Base-by-base conservation (phyloP, 345 rosid species). In the Cochlearia excelsa region DNA sequence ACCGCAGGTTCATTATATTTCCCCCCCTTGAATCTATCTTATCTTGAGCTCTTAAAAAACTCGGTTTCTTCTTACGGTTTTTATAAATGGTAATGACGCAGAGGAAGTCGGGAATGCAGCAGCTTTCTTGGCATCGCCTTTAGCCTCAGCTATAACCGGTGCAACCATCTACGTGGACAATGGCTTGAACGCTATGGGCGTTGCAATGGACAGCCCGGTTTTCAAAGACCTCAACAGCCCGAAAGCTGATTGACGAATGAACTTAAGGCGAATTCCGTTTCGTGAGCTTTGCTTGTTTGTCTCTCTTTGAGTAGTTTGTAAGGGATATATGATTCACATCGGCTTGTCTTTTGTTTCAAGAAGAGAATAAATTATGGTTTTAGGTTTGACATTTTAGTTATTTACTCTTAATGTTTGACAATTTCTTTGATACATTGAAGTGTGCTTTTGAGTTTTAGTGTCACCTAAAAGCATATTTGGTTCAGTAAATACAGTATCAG, bases 101-200 rank as follows among this genome's bases (percentile, higher is more conserved):
- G 99, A 88, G 60, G 99, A 93, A 76, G 90, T 93, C 52, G 99
- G 95, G 33, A 89, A 89, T 35, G 68, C 94, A 5, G 99, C 97
- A 16, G 95, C 99, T 30, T 93, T 93, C 83, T 77, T 93, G 63
- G 95, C 72, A 7, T 92, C 43, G 1, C 95, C 99, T 4, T 62
- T 92, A 78, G 93, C 97, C 42, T 89, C 97, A 8, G 99, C 97
- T 7, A 84, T 93, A 51, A 93, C 95, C 0, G 95, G 97, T 33
- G 84, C 95, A 7, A 86, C 88, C 35, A 67, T 89, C 46, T 93
- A 89, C 6, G 99, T 87, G 0, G 99, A 89, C 82, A 93, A 93
- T 66, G 99, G 99, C 58, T 84, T 92, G 51, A 88, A 88, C 43
- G 87, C 95, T 33, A 92, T 92, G 98, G 98, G 93, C 2, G 93